Conservation (phyloP, 2,329 filamentous ascomycete species). For the Penicillium hordei region DNA sequence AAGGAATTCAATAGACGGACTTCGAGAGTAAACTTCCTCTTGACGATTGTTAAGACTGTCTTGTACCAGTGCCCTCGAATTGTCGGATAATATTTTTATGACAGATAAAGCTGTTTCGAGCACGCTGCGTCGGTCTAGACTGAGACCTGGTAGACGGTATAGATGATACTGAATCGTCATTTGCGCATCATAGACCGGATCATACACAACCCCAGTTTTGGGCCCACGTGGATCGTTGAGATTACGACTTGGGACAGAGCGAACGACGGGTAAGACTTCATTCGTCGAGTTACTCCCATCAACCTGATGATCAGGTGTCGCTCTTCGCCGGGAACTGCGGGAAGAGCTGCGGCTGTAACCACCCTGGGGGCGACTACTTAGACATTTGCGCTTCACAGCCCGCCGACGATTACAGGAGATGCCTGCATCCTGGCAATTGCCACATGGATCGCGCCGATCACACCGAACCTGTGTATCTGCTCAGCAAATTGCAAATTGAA, state of each 20-base stretch:
- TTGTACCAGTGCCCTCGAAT: background rate
- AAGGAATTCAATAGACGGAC: constrained; percentile 18
- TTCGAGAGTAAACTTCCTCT: constrained; percentile 5
- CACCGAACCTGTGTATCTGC: constrained; percentile 21
- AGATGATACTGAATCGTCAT: constrained; percentile 13
- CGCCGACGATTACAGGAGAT: constrained; percentile 15
- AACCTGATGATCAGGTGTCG: background rate
- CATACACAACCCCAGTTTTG: constrained; percentile 6
- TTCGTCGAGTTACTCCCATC: background rate
- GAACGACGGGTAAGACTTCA: background rate
- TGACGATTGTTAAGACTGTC: background rate
- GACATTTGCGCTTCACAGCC: constrained; percentile 6
- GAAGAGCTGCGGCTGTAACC: background rate
- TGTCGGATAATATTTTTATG: constrained; percentile 7
- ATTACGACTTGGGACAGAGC: background rate
- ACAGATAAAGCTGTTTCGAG: constrained; percentile 17
- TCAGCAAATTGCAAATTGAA: background rate
- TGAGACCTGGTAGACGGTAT: constrained; percentile 6
- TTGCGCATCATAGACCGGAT: constrained; percentile 20
- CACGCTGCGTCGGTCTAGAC: constrained; percentile 11
- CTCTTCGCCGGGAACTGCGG: background rate
- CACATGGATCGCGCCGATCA: constrained; percentile 23
- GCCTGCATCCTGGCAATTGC: constrained; percentile 25
- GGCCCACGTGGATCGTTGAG: background rate
- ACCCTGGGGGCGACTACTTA: background rate